Conservation (phyloP, 345 rosid genomes). For the Camelina hispida region DNA sequence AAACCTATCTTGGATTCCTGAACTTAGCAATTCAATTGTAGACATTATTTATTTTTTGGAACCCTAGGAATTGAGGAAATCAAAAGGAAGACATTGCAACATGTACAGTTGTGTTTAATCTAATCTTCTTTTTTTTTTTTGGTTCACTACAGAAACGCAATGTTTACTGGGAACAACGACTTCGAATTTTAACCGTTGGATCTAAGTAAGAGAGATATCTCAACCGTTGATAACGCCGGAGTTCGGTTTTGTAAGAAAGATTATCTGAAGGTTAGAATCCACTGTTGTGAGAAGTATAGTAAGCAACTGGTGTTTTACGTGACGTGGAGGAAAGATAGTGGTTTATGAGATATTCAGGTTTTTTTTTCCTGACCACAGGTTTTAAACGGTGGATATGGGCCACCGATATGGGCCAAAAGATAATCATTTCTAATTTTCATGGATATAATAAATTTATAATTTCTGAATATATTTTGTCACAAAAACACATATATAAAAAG, state of each 20-base stretch:
- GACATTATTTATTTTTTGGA: constrained; percentile 46
- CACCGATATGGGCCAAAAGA: constrained; percentile 5
- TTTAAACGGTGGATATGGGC: constrained; percentile 33
- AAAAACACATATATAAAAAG: not conserved
- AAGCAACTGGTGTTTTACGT: no score
- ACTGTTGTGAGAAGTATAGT: constrained; percentile 21
- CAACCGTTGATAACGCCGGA: constrained; percentile 29
- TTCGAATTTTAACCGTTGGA: constrained; percentile 48
- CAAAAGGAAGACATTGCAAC: not conserved
- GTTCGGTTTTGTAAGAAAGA: constrained; percentile 10
- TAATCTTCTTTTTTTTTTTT: constrained; percentile 29
- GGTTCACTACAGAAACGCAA: constrained; percentile 22
- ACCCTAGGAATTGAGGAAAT: constrained; percentile 49
- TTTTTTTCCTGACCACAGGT: constrained; percentile 28
- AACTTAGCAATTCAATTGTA: constrained; percentile 50
- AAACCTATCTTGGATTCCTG: constrained; percentile 43
- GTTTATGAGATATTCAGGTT: constrained; percentile 13
- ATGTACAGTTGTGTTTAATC: constrained; percentile 13
- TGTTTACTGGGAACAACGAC: constrained; percentile 21
- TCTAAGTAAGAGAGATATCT: not conserved
- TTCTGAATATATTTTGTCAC: not conserved
- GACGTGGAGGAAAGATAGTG: not conserved
- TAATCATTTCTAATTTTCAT: constrained; percentile 6
- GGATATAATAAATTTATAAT: not conserved
- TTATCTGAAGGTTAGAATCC: constrained; percentile 7